phyloP scores from a whole-genome alignment of 1,284 basidiomycete species.

The Phellinidium pouzarii region DNA sequence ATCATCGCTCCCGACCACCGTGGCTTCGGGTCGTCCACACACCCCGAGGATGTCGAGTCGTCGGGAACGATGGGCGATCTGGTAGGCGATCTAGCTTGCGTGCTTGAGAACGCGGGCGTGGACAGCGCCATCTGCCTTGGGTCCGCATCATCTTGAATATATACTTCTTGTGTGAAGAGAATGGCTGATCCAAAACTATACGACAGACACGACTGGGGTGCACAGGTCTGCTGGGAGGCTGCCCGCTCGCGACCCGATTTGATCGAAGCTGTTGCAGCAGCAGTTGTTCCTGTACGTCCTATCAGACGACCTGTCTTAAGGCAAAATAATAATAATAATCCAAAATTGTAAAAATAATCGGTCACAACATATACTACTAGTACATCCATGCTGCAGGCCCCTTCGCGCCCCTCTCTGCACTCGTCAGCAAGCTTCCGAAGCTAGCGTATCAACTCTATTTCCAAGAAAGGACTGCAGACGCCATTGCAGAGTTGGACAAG shows the following conservation, averaged over 20 bases:
- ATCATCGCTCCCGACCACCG: slow-evolving; percentile 55
- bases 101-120: slow-evolving; percentile 45
- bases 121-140: slow-evolving; percentile 52
- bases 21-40: slow-evolving; percentile 60
- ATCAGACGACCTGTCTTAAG: too few relatives aligned
- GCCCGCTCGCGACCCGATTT: slow-evolving; percentile 57
- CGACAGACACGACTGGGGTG: slow-evolving; percentile 68
- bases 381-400: slow-evolving; percentile 45
- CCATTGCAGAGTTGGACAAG: slow-evolving; percentile 44
- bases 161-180: too few relatives aligned
- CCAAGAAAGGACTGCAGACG: slow-evolving; percentile 38
- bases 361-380: too few relatives aligned
- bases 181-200: too few relatives aligned
- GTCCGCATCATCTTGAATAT: slow-evolving; percentile 29
- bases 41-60: slow-evolving; percentile 51
- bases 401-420: slow-evolving; percentile 39
- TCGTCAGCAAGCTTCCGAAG: slow-evolving; percentile 39
- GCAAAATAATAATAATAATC: too few relatives aligned
- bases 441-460: slow-evolving; percentile 61
- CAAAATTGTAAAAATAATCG: too few relatives aligned
- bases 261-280: slow-evolving; percentile 53
- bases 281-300: slow-evolving; percentile 47
- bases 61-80: slow-evolving; percentile 56
- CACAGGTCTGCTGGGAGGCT: slow-evolving; percentile 57
- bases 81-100: slow-evolving; percentile 52